Percentiles rank a stretch among this genome's conserved stretches.
phyloP scores from a whole-genome alignment of 2,329 filamentous ascomycete genomes.

The Chrysoporthe austroafricana region DNA sequence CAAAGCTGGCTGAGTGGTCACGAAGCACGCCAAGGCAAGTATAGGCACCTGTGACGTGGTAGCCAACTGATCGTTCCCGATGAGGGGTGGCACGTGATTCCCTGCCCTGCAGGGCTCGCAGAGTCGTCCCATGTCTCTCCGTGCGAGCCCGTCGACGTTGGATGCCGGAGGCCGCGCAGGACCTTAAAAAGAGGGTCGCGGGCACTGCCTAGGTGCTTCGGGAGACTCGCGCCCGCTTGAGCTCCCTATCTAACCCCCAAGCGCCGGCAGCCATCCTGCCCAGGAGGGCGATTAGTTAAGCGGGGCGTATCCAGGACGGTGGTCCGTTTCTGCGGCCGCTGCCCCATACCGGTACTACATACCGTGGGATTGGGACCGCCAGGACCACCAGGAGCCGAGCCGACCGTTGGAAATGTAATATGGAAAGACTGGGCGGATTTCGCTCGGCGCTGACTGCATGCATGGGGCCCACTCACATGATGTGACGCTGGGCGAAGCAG shows the following conservation, averaged over 20 bases:
- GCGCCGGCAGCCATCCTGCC: too few species aligned
- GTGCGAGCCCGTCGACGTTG: not conserved
- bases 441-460: constrained; percentile 6
- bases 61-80: not conserved
- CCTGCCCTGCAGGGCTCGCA: not conserved
- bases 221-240: not conserved
- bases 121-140: not conserved
- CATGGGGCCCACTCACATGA: not conserved
- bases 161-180: not conserved
- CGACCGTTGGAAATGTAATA: not conserved
- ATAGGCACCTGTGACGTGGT: not conserved
- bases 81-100: not conserved
- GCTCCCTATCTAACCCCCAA: not conserved
- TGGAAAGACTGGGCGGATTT: not conserved
- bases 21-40: not conserved
- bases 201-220: too few species aligned
- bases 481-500: not conserved
- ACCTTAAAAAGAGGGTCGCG: not conserved
- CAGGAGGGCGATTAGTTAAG: not conserved
- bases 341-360: not conserved
- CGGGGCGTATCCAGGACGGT: not conserved
- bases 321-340: not conserved
- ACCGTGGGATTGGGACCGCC: constrained; percentile 1
- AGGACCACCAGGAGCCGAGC: not conserved
- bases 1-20: not conserved